Evolutionary conservation across 2,329 filamentous ascomycete genomes (phyloP), one percentile per base, ranked within the genome.

Genomic region (Apiospora saccharicola): DNA sequence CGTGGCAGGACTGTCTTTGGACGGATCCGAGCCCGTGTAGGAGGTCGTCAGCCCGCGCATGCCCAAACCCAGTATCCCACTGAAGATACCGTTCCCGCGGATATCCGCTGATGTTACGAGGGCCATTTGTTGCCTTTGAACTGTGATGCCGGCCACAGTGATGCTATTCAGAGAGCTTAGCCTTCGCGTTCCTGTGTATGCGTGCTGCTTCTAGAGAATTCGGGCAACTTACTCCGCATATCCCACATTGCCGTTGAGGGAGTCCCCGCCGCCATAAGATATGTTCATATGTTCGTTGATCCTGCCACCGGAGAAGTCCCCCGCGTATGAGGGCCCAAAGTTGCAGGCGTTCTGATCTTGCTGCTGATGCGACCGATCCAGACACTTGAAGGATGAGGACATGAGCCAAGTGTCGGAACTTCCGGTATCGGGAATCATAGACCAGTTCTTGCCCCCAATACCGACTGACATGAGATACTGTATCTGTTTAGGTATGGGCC

Each of bases 41-140:
- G 78, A 75, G 12, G 75, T 75, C 4, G 80, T 81, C 44, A 81
- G 76, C 2, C 75, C 78, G 22, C 77, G 77, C 47, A 81, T 72
- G 1, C 80, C 80, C 6, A 82, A 76, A 12, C 80, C 80, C 10
- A 82, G 75, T 47, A 82, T 80, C 19, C 80, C 80, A 61, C 77
- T 79, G 26, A 78, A 78, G 24, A 81, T 74, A 8, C 75, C 76
- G 67, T 81, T 80, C 30, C 80, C 80, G n/a, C 71, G 73, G 72
- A 79, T 81, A 16, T 73, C 74, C 22, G 79, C 79, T 3, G 74
- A 67, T 24, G 79, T 77, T 8, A 80, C 79, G 10, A 81, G 76
- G 13, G 79, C 78, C 67, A 81, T 78, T 71, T 81, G 77, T 72
- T 81, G 80, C 71, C 79, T 79, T 6, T 77, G 75, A 3, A 80